Conservation (phyloP, 1,139 yeast genomes). For the Candida sanyaensis region DNA sequence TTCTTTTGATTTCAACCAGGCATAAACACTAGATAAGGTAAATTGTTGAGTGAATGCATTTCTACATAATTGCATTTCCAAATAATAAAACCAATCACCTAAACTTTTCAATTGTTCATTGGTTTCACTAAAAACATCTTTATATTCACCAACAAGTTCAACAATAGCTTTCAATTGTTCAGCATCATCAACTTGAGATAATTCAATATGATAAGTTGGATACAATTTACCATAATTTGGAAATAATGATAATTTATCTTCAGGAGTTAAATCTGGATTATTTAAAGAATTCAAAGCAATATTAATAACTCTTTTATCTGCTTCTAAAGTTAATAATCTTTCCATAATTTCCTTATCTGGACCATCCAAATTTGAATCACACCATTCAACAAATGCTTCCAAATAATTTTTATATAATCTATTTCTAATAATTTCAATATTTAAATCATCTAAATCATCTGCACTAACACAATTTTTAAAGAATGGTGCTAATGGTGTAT, state of each 20-base stretch:
- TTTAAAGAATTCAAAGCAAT: slow-evolving; percentile 88
- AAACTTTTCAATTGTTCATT: slow-evolving; percentile 51
- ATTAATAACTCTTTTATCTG: slow-evolving; percentile 92
- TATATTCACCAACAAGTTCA: slow-evolving; percentile 73
- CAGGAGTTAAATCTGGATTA: slow-evolving; percentile 67
- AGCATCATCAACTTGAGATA: slow-evolving; percentile 79
- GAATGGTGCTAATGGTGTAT: slow-evolving; percentile 96
- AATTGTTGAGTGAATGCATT: slow-evolving; percentile 97
- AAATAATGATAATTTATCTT: slow-evolving; percentile 68
- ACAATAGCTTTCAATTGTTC: slow-evolving; percentile 80
- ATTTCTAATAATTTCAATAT: slow-evolving; percentile 93
- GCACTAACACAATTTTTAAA: slow-evolving; percentile 91
- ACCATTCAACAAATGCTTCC: slow-evolving; percentile 80
- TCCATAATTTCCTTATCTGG: slow-evolving; percentile 87
- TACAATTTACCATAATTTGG: slow-evolving; percentile 82
- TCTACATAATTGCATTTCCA: slow-evolving; percentile 90
- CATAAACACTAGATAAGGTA: slow-evolving; percentile 88
- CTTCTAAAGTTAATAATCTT: slow-evolving; percentile 80
- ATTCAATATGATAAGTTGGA: slow-evolving; percentile 69
- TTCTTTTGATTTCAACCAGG: slow-evolving; percentile 94
- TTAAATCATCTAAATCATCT: slow-evolving; percentile 91
- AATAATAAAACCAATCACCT: slow-evolving; percentile 91
- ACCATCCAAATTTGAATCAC: slow-evolving; percentile 56
- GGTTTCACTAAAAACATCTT: slow-evolving; percentile 66
- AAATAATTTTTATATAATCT: slow-evolving; percentile 88